phyloP scores from a whole-genome alignment of 1,284 basidiomycete genomes.

The Puccinia brachypodii region DNA sequence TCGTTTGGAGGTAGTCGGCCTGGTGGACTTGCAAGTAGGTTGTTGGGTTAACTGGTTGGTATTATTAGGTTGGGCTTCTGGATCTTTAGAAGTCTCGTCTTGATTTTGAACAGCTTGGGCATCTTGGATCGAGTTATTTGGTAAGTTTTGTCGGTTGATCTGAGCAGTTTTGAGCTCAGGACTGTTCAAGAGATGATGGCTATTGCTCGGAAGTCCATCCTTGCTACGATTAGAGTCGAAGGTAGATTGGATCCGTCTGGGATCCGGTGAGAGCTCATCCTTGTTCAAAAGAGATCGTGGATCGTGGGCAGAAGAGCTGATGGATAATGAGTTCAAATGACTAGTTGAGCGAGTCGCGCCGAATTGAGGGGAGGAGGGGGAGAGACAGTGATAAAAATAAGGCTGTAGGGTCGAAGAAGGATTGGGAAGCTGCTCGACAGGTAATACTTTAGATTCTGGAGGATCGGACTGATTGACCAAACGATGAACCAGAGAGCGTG shows the following conservation, averaged over 20 bases:
- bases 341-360: background rate
- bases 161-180: conserved; percentile 39
- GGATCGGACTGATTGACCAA: conserved; percentile 29
- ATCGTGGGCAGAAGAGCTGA: background rate
- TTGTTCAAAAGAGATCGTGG: conserved; percentile 11
- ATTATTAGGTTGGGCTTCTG: background rate
- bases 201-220: conserved; percentile 47
- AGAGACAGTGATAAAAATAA: background rate
- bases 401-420: background rate
- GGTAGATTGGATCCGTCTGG: background rate
- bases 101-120: background rate
- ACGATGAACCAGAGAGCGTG: conserved; percentile 41
- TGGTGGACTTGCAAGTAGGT: background rate
- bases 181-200: conserved; percentile 48
- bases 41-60: conserved; percentile 11
- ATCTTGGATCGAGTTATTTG: background rate
- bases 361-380: conserved; percentile 19
- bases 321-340: background rate
- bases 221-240: conserved; percentile 24
- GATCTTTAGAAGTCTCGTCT: background rate
- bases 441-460: background rate
- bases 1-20: background rate
- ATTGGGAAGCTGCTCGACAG: background rate
- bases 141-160: background rate
- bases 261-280: background rate